Conservation (phyloP, 2,329 filamentous ascomycete genomes). For the Colletotrichum tropicale region DNA sequence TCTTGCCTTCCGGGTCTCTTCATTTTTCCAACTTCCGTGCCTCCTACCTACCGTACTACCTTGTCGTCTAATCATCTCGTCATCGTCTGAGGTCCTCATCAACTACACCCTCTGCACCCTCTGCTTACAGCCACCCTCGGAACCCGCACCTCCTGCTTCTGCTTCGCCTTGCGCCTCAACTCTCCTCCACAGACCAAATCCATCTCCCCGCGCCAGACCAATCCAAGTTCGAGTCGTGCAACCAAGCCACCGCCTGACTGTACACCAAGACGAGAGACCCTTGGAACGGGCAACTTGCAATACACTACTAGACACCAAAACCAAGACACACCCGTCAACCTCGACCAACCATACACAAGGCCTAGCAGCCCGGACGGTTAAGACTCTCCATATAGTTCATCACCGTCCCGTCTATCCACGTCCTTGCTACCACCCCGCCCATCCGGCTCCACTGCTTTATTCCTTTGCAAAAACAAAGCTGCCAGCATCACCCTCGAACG, state of each 20-base stretch:
- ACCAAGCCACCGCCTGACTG: constrained; percentile 18
- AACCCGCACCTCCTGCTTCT: neutral
- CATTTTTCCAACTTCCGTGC: neutral
- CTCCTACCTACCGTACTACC: neutral
- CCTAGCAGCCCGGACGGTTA: neutral
- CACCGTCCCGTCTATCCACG: constrained; percentile 4
- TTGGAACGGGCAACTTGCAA: neutral
- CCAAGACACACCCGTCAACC: neutral
- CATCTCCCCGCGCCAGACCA: neutral
- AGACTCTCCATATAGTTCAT: constrained; percentile 14
- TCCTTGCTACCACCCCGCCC: constrained; percentile 1
- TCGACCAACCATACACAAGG: neutral
- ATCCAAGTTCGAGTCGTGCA: neutral
- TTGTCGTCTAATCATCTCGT: neutral
- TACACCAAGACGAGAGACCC: constrained; percentile 1
- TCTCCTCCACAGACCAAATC: neutral
- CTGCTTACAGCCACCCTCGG: neutral
- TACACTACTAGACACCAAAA: neutral
- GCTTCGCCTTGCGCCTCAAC: neutral
- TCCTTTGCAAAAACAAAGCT: constrained; percentile 6
- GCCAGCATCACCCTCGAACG: constrained; percentile 10
- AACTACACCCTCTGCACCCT: neutral
- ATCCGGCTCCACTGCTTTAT: constrained; percentile 1
- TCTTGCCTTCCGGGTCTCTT: neutral
- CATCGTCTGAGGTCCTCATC: neutral